phyloP scores from a whole-genome alignment of 73 alveolate genomes.

The Effrenium voratum region DNA sequence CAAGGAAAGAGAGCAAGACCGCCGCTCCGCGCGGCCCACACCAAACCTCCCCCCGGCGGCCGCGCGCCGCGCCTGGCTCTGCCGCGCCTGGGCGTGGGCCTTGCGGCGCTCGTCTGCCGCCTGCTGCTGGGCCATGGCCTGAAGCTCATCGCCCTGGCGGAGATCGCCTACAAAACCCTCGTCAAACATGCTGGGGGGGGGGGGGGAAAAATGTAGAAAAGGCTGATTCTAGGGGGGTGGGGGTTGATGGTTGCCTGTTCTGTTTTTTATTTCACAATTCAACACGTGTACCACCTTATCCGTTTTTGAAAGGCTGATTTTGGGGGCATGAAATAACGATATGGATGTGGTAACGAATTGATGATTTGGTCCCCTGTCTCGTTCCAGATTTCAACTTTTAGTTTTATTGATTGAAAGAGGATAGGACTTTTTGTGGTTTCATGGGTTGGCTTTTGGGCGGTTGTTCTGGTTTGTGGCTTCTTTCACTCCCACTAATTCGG shows the following conservation, averaged over 20 bases:
- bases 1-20: too few relatives aligned
- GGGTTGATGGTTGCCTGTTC: neutral
- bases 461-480: too few relatives aligned
- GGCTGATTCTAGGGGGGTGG: neutral
- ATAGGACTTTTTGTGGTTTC: too few relatives aligned
- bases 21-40: too few relatives aligned
- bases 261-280: neutral
- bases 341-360: neutral
- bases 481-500: too few relatives aligned
- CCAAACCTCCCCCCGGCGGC: too few relatives aligned
- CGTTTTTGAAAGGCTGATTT: neutral
- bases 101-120: conserved; percentile 24
- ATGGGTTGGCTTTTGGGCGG: too few relatives aligned
- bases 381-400: too few relatives aligned
- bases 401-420: too few relatives aligned
- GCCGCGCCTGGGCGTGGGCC: conserved; percentile 2
- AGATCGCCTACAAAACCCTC: neutral
- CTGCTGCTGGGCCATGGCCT: conserved; percentile 28
- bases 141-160: conserved; percentile 25
- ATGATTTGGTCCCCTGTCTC: too few relatives aligned
- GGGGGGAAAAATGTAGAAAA: neutral
- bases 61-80: too few relatives aligned
- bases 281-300: neutral
- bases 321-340: neutral
- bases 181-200: neutral